Evolutionary conservation across 2,329 filamentous ascomycete species (phyloP).

Genomic region (Paecilomyces variotii): DNA sequence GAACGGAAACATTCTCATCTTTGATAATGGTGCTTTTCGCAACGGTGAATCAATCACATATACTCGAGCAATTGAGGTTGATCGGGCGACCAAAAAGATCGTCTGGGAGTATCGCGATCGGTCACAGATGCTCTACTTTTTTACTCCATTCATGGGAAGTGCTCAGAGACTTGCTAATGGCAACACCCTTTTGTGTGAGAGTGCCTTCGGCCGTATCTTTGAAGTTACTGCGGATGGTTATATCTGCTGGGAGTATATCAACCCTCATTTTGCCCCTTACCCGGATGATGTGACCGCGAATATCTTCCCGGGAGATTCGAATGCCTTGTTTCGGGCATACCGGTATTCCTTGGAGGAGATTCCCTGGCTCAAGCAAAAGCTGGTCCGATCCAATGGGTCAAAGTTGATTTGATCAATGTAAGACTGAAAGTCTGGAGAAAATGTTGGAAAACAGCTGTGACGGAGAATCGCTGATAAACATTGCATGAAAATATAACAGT

Average conservation of each 20-base stretch:
- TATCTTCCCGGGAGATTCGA: constrained; percentile 34
- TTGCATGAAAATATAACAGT: too few species aligned
- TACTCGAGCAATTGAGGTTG: constrained; percentile 36
- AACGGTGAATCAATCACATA: constrained; percentile 33
- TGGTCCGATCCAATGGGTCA: neutral
- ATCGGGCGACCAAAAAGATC: constrained; percentile 30
- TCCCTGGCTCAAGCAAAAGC: constrained; percentile 26
- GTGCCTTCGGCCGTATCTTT: constrained; percentile 37
- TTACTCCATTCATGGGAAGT: constrained; percentile 42
- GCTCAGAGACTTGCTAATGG: constrained; percentile 35
- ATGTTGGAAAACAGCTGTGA: too few species aligned
- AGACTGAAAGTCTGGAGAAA: too few species aligned
- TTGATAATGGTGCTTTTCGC: constrained; percentile 41
- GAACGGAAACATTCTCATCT: constrained; percentile 37
- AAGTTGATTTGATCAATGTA: too few species aligned
- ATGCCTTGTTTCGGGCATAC: constrained; percentile 40
- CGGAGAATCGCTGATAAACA: too few species aligned
- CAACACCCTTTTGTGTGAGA: constrained; percentile 39
- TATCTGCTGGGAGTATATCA: constrained; percentile 39
- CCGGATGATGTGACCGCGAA: constrained; percentile 27
- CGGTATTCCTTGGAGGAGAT: constrained; percentile 35
- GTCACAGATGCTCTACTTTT: constrained; percentile 32
- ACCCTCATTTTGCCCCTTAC: constrained; percentile 35
- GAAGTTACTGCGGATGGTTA: constrained; percentile 36
- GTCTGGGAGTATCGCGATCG: constrained; percentile 39